Evolutionary conservation across 2,329 filamentous ascomycete genomes (phyloP).

Genomic region (Balansia obtecta): DNA sequence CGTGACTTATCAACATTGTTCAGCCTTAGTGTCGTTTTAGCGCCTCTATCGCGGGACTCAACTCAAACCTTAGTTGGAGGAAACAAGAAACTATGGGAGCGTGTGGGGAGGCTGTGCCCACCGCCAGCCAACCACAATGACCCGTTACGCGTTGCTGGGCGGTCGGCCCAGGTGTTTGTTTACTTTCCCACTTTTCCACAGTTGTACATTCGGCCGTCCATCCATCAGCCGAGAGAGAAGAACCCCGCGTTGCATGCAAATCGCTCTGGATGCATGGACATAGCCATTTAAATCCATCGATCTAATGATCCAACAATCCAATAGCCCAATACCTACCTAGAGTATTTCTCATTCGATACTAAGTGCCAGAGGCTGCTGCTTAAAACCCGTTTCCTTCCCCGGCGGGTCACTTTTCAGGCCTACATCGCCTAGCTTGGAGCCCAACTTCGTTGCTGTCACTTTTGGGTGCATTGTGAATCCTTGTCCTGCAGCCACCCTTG

Average conservation of each 20-base stretch:
- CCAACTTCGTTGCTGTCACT: not conserved
- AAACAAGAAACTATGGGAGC: not conserved
- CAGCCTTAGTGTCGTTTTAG: not conserved
- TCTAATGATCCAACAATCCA: not conserved
- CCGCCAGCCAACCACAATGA: not conserved
- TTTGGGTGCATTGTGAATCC: not conserved
- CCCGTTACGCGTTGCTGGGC: conserved; percentile 11
- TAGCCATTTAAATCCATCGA: too few relatives aligned
- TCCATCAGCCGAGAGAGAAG: conserved; percentile 3
- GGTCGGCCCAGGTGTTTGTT: conserved; percentile 12
- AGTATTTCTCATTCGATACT: not conserved
- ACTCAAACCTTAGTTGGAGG: not conserved
- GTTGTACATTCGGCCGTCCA: conserved; percentile 2
- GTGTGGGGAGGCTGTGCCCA: not conserved
- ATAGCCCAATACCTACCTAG: too few relatives aligned
- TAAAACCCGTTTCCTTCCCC: conserved; percentile 1
- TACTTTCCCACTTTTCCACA: conserved; percentile 11
- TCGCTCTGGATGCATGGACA: too few relatives aligned
- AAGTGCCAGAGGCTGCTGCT: not conserved
- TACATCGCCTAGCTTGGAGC: not conserved
- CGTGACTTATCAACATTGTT: not conserved
- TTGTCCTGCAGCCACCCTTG: not conserved
- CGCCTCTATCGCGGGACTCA: not conserved
- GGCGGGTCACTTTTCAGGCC: conserved; percentile 1
- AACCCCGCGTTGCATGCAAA: conserved; percentile 11